Conservation (phyloP, 2,329 filamentous ascomycete genomes). For the Falciphora oryzae region DNA sequence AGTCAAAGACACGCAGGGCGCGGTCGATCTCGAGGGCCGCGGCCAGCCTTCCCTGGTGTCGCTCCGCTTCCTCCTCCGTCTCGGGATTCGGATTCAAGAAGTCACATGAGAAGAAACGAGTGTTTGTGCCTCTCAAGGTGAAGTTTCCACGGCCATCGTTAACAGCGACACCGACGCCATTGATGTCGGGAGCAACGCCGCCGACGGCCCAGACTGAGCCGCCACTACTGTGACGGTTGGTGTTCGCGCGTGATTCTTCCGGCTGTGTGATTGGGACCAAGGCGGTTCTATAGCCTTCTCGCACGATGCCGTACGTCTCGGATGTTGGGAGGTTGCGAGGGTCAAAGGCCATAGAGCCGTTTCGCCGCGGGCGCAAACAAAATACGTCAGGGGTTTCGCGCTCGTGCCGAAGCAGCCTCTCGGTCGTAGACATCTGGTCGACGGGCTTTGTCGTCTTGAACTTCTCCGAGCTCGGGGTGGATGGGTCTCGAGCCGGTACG, state of each 20-base stretch:
- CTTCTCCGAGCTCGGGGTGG: slow-evolving; percentile 33
- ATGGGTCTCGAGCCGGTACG: slow-evolving; percentile 36
- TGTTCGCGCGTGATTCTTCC: slow-evolving; percentile 3
- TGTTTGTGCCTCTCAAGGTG: slow-evolving; percentile 66
- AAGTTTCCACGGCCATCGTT: slow-evolving; percentile 59
- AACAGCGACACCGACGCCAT: slow-evolving; percentile 39
- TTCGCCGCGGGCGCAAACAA: slow-evolving; percentile 26
- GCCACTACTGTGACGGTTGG: slow-evolving; percentile 36
- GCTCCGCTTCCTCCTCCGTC: slow-evolving; percentile 55
- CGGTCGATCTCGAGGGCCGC: slow-evolving; percentile 76
- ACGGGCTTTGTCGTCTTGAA: slow-evolving; percentile 39
- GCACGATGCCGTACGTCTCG: slow-evolving; percentile 21
- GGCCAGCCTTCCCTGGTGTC: slow-evolving; percentile 70
- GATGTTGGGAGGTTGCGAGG: slow-evolving; percentile 22
- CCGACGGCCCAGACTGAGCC: slow-evolving; percentile 75
- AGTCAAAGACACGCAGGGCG: slow-evolving; percentile 58
- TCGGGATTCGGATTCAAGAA: slow-evolving; percentile 37
- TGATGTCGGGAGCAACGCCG: slow-evolving; percentile 47
- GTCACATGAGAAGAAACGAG: slow-evolving; percentile 54
- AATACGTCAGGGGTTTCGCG: slow-evolving; percentile 38
- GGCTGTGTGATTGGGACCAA: slow-evolving; percentile 14
- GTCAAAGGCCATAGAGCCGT: slow-evolving; percentile 20
- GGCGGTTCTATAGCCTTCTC: slow-evolving; percentile 23
- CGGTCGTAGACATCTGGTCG: slow-evolving; percentile 34
- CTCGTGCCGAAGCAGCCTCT: slow-evolving; percentile 39